Evolutionary conservation across 805 yeast genomes (phyloP).

Genomic region (Sugiyamaella marilandica): DNA sequence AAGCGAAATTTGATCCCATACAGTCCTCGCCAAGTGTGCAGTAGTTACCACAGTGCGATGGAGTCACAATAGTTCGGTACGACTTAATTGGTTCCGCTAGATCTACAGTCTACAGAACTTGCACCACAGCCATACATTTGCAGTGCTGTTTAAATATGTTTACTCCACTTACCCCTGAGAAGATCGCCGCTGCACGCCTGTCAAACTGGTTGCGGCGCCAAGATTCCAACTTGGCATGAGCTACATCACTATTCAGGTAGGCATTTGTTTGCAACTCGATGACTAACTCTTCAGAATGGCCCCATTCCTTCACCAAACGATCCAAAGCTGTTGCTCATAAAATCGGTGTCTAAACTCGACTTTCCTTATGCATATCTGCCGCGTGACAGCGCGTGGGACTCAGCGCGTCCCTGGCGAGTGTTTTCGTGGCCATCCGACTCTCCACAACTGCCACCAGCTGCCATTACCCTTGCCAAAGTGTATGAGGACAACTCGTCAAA

Average conservation of each 20-base stretch:
- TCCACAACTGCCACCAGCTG: not conserved
- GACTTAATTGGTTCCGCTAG: too few species aligned
- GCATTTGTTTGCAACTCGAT: not conserved
- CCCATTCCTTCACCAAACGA: not conserved
- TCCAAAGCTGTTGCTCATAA: constrained; percentile 5
- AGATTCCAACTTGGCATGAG: not conserved
- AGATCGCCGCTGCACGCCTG: not conserved
- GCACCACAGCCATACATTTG: too few species aligned
- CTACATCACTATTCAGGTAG: not conserved
- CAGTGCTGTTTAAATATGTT: too few species aligned
- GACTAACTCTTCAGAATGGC: not conserved
- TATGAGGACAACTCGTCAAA: constrained; percentile 7
- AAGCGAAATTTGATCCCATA: too few species aligned
- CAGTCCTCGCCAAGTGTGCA: too few species aligned
- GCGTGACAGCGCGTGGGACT: constrained; percentile 13
- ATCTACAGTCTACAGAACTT: too few species aligned
- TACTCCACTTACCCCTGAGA: too few species aligned
- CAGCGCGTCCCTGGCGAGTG: constrained; percentile 5
- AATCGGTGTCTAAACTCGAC: constrained; percentile 1
- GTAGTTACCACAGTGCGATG: too few species aligned
- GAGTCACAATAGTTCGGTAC: too few species aligned
- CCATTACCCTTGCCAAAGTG: constrained; percentile 9
- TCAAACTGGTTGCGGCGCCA: not conserved
- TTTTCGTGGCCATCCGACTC: constrained; percentile 7
- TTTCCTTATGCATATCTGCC: constrained; percentile 12